phyloP scores from a whole-genome alignment of 108 stramenopile species.

The Skeletonema potamos region DNA sequence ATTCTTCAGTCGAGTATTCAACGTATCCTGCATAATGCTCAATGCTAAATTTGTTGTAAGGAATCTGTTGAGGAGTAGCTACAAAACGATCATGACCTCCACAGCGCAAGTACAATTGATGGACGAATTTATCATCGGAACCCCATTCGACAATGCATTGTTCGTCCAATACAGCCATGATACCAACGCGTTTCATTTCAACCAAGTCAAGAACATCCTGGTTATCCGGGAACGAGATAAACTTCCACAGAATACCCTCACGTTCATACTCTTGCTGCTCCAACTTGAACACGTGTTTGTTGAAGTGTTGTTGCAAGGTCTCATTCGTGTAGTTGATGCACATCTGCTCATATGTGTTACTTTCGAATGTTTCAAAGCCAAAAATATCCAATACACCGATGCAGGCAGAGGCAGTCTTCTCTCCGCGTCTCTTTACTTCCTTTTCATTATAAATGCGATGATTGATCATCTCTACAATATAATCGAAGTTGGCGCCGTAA shows the following conservation, averaged over 20 bases:
- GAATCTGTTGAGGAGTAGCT: constrained; percentile 54
- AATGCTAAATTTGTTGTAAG: constrained; percentile 83
- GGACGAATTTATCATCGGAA: constrained; percentile 79
- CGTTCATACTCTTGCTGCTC: constrained; percentile 91
- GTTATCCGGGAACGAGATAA: constrained; percentile 94
- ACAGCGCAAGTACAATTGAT: constrained; percentile 67
- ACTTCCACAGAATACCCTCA: constrained; percentile 90
- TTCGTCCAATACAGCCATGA: constrained; percentile 93
- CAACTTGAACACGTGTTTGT: constrained; percentile 86
- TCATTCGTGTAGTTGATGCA: constrained; percentile 96
- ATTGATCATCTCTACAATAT: constrained; percentile 63
- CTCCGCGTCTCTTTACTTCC: constrained; percentile 31
- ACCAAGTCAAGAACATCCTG: constrained; percentile 90
- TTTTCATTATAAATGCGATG: constrained; percentile 37
- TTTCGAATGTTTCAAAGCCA: constrained; percentile 94
- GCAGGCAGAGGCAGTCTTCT: constrained; percentile 48
- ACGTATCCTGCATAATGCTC: constrained; percentile 95
- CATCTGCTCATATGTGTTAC: constrained; percentile 89
- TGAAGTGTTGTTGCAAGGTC: constrained; percentile 92
- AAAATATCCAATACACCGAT: constrained; percentile 98
- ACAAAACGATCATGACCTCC: constrained; percentile 60
- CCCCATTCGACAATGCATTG: constrained; percentile 94
- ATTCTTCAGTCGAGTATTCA: constrained; percentile 83
- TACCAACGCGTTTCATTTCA: constrained; percentile 88
- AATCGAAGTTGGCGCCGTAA: constrained; percentile 82